Base-by-base conservation (phyloP, 805 yeast genomes). In the Lachancea sp. region DNA sequence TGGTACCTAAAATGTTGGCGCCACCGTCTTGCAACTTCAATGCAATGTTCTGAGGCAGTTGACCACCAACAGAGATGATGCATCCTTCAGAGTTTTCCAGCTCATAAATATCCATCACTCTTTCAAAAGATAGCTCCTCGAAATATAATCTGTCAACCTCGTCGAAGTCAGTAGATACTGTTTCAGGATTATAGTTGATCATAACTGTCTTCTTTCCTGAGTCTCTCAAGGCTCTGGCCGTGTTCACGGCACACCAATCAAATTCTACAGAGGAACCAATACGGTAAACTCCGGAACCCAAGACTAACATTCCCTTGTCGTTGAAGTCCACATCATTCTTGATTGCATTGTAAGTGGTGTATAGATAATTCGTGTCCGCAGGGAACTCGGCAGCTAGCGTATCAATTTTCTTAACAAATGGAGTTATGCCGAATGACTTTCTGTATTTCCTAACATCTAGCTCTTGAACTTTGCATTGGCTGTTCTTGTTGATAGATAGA, bases 371-470 rank as follows among this genome's bases (percentile, higher is more conserved):
- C 41, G 98, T 90, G 56, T 81, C 75, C 38, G 98, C 98, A 36
- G 98, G 98, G 80, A 90, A 90, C 67, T 90, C 98, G 43, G 98
- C 97, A 47, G 98, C 98, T 50, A 90, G 74, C 28, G 98, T 90
- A 61, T 90, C 97, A 58, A 90, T 90, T 69, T 88, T 86, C 76
- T 90, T 92, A 54, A 90, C 98, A 59, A 87, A 88, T 56, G 97
- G 97, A 43, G 77, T 69, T 55, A 90, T 82, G 41, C 86, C 89
- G 53, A 74, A 80, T 29, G 77, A 70, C 61, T 86, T 82, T 70
- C 98, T 81, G 56, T 77, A 75, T 13, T 78, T 75, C 67, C 98
- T 80, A 40, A 88, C 90, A 47, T 82, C 85, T 45, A 79, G 67
- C 70, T 92, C 98, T 42, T 73, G 65, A 19, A 54, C 45, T 13